Evolutionary conservation across 2,329 filamentous ascomycete species (phyloP).

Genomic region (Exophiala calicioides): DNA sequence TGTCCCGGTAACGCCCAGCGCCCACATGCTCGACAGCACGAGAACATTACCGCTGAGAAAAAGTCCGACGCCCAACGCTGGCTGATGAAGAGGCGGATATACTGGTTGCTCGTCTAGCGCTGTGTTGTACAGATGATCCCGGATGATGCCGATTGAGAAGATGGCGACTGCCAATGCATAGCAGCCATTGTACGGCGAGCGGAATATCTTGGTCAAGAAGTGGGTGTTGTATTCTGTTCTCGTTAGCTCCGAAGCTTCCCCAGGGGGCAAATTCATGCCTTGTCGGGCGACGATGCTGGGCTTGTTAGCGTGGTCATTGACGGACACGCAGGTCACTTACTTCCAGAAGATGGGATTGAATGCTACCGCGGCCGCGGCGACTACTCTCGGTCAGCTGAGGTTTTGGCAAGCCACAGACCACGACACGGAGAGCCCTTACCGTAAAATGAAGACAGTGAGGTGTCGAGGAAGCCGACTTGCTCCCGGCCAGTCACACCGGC

Average conservation of each 20-base stretch:
- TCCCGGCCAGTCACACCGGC: conserved; percentile 27
- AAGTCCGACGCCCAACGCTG: conserved; percentile 68
- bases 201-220: conserved; percentile 82
- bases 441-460: conserved; percentile 16
- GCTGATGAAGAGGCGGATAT: conserved; percentile 68
- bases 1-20: conserved; percentile 88
- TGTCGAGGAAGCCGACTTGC: conserved; percentile 30
- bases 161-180: conserved; percentile 87
- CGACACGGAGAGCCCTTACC: conserved; percentile 26
- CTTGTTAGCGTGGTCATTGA: conserved; percentile 15
- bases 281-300: conserved; percentile 76
- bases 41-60: conserved; percentile 77
- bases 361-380: conserved; percentile 76
- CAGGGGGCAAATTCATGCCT: conserved; percentile 54
- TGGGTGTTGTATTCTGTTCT: conserved; percentile 79
- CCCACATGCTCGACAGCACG: conserved; percentile 86
- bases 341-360: conserved; percentile 99
- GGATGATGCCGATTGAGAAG: conserved; percentile 86
- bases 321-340: conserved; percentile 58
- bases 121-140: conserved; percentile 83
- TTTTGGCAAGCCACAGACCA: background rate
- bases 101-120: conserved; percentile 76
- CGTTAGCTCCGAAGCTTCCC: conserved; percentile 17
- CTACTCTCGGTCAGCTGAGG: conserved; percentile 54
- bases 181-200: conserved; percentile 76